Evolutionary conservation across 2,329 filamentous ascomycete genomes (phyloP), one percentile per base, ranked within the genome.

Genomic region (Magnaporthales sp.): DNA sequence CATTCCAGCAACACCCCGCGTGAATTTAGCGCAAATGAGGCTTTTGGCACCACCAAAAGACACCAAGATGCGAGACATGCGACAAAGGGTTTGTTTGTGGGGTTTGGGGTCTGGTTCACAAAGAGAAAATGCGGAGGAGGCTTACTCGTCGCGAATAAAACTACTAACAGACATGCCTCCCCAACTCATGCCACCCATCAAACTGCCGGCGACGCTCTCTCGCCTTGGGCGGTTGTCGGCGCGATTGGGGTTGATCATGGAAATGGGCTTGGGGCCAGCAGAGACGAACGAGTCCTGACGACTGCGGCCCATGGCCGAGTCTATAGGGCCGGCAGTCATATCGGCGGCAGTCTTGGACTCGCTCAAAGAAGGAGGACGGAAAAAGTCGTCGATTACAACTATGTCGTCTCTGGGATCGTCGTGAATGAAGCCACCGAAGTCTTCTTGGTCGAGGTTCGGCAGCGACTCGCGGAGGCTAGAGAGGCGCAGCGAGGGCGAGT

Each of bases 61-160:
- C n/a, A 64, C 24, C 3, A 29, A 19, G 22, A 24, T 58, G 54
- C 24, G n/a, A 58, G 54, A 58, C 54, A 58, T 58, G 54, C 24
- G 54, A 26, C n/a, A 22, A 58, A 8, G 22, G 54, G 22, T 26
- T 58, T 15, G 54, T 58, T 58, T 58, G 54, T 22, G 54, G 54
- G 54, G 54, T 58, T 58, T 58, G 32, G 13, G 7, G 32, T 38
- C 13, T 38, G 54, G 8, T 58, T 26, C 22, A 27, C 54, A 15
- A 27, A 63, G 6, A 30, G 8, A 24, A 13, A n/a, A 38, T 27
- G 63, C 27, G 46, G 46, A 22, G 24, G 51, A 38, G 68, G 82
- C 94, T 88, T 88, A 99, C 95, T 99, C 95, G 80, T 99, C 94
- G 77, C 92, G 86, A 78, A 99, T 95, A 83, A 96, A 98, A 75